These are phyloP conservation scores for Russula lepida DNA, from an alignment of 768 basidiomycete species.

Conservation along the genomic window DNA sequence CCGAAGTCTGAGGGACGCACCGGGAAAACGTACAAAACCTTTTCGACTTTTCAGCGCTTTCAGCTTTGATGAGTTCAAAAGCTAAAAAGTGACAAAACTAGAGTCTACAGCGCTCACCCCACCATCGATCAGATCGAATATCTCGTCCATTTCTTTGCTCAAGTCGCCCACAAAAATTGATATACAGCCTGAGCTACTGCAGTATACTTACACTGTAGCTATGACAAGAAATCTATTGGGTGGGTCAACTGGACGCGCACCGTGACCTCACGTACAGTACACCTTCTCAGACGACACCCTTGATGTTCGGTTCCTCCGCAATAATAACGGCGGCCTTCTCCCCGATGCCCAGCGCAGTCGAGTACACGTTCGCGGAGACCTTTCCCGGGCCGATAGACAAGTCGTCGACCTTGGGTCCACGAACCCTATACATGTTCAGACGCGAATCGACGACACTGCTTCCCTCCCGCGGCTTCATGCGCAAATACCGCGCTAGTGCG, in stretches of 20 bases:
- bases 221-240: not conserved
- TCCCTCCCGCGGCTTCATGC: constrained; percentile 56
- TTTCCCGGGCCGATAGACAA: constrained; percentile 35
- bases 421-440: constrained; percentile 56
- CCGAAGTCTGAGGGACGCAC: too few species aligned
- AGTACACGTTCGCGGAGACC: constrained; percentile 37
- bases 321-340: constrained; percentile 58
- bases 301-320: constrained; percentile 40
- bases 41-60: too few species aligned
- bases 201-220: not conserved
- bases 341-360: constrained; percentile 39
- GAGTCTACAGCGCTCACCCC: too few species aligned
- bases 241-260: not conserved
- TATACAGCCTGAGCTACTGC: too few species aligned
- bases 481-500: constrained; percentile 51
- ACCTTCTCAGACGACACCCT: constrained; percentile 31
- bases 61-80: too few species aligned
- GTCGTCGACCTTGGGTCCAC: constrained; percentile 48
- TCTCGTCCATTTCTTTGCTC: not conserved
- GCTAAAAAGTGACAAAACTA: too few species aligned
- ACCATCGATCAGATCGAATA: not conserved
- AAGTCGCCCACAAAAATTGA: not conserved
- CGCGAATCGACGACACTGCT: constrained; percentile 54
- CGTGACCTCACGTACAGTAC: too few species aligned
- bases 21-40: too few species aligned